Evolutionary conservation across 2,329 filamentous ascomycete genomes (phyloP).

Genomic region (Aspergillus novoparasiticus): DNA sequence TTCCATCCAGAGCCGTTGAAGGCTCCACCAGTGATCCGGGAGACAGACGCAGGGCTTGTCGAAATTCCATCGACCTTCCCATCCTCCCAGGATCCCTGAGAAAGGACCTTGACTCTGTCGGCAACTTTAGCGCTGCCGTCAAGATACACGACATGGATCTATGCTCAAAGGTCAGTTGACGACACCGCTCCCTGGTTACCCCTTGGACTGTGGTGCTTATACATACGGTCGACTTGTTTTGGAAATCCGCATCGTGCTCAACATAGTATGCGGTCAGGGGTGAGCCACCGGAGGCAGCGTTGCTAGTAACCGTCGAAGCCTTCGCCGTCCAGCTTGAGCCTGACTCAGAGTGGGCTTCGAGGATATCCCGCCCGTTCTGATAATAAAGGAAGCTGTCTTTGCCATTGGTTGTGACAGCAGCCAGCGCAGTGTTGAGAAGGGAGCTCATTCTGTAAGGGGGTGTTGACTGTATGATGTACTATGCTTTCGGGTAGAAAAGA

Average conservation of each 20-base stretch:
- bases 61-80: neutral
- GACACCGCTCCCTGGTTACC: no score
- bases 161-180: neutral
- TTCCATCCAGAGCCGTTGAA: neutral
- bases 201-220: neutral
- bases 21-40: neutral
- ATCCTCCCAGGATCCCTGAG: neutral
- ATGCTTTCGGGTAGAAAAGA: neutral
- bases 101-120: neutral
- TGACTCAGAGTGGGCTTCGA: conserved; percentile 1
- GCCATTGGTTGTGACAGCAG: conserved; percentile 2
- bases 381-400: conserved; percentile 2
- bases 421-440: neutral
- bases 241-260: neutral
- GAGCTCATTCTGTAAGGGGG: neutral
- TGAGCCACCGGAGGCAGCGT: conserved; percentile 1
- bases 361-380: neutral
- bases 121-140: neutral
- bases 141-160: conserved; percentile 7
- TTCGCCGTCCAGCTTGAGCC: conserved; percentile 4
- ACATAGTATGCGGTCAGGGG: conserved; percentile 8
- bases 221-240: neutral
- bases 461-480: neutral
- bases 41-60: neutral
- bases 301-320: conserved; percentile 2